Base-by-base conservation (phyloP, 177 flowering plant species). In the Vitis hybrid region DNA sequence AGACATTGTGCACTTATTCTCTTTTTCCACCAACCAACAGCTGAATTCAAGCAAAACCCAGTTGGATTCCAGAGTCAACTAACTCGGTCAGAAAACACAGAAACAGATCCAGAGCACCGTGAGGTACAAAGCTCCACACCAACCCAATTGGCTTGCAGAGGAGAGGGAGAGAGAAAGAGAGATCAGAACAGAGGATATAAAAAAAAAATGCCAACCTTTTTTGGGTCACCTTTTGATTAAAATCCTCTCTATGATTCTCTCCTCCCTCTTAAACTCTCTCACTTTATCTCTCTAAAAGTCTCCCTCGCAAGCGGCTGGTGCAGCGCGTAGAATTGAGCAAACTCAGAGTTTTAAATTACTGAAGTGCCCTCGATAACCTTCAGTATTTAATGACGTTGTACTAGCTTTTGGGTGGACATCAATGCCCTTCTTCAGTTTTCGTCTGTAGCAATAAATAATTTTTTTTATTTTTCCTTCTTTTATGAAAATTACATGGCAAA, bases 1-100 rank as follows among this genome's bases (percentile, higher is more conserved):
- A 70, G 82, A 71, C 94, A 89, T 87, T 68, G 54, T 74, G 16
- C 59, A 66, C 52, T 61, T 50, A 45, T 67, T 51, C 68, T 63
- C 20, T 11, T n/a, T 20, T 61, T 64, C 26, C 5, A n/a, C 59
- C 56, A 72, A 67, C 29, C 66, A 57, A 51, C 31, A 63, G 29
- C 68, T 63, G 53, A 65, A 62, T 75, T 67, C 16, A 59, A 20
- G 13, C 18, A 50, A 63, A 18, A 71, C 72, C 79, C 81, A 72
- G 14, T 9, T 63, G 67, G 31, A 66, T 19, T 59, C 48, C 60
- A 18, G 55, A 68, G 68, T 71, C 76, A 72, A 77, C 63, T 5
- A 72, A 77, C 63, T 5, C 50, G 5, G 19, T 14, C 14, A 59
- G 12, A 5, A 11, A 50, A 74, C 70, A 34, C 67, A 20, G 8